These are phyloP conservation scores for Apocynum venetum DNA, from an alignment of 257 asterid genomes.

Conservation along the genomic window DNA sequence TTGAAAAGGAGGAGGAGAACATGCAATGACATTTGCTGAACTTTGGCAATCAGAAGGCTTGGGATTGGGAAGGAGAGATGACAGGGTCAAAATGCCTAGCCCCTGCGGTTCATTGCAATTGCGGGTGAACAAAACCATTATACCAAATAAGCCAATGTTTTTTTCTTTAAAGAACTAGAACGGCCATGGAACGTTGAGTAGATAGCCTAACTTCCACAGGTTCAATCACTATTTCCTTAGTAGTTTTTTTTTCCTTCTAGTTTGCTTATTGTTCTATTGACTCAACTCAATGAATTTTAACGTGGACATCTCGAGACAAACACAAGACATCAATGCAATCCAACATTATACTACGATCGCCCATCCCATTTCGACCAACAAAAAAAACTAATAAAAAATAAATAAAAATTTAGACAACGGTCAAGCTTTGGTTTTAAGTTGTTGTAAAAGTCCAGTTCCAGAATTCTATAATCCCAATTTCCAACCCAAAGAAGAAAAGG, in stretches of 20 bases:
- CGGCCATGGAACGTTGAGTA: no score
- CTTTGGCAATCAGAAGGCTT: conserved; percentile 20
- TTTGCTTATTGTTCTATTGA: neutral
- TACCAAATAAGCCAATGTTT: neutral
- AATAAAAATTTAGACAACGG: no score
- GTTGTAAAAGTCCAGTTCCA: neutral
- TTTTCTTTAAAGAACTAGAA: neutral
- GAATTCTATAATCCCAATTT: neutral
- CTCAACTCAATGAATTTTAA: neutral
- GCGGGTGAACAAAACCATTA: neutral
- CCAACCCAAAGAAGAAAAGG: no score
- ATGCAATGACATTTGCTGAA: conserved; percentile 1
- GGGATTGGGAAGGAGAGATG: conserved; percentile 22
- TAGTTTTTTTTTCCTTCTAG: no score
- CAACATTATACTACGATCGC: no score
- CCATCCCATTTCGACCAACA: no score
- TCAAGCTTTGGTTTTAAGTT: neutral
- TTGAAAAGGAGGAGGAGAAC: conserved; percentile 29
- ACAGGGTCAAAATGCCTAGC: conserved; percentile 32
- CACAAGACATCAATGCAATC: neutral
- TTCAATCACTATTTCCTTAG: no score
- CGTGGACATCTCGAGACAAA: neutral
- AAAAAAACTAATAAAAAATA: no score
- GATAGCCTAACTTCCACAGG: no score
- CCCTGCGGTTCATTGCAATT: conserved; percentile 23